Conservation (phyloP, 345 rosid genomes). For the Cardamine occulta region DNA sequence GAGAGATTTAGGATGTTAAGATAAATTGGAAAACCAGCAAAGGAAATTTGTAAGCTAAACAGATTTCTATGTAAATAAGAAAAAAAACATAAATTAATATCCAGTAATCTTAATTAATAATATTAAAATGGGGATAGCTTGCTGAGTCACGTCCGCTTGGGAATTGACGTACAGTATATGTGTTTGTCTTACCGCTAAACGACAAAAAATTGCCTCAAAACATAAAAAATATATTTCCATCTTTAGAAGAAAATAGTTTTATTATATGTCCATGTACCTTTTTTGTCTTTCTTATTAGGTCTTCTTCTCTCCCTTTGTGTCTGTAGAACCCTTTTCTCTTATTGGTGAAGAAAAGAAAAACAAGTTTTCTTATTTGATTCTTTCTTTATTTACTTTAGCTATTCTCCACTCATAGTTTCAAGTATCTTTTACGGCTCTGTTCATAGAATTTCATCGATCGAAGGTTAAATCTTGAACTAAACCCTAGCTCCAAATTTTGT, state of each 20-base stretch:
- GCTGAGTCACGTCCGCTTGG: conserved; percentile 42
- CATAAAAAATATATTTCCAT: background rate
- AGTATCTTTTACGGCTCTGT: background rate
- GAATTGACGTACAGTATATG: conserved; percentile 14
- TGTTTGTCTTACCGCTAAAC: conserved; percentile 25
- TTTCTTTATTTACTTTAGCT: background rate
- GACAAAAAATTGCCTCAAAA: conserved; percentile 13
- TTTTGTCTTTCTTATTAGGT: background rate
- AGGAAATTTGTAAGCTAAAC: background rate
- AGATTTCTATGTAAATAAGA: background rate
- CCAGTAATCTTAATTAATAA: background rate
- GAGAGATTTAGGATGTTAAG: no score
- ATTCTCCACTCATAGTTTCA: background rate
- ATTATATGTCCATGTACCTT: background rate
- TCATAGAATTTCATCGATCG: background rate
- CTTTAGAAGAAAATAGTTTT: conserved; percentile 6
- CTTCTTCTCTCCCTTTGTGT: background rate
- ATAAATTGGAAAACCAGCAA: background rate
- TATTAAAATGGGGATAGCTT: conserved; percentile 18
- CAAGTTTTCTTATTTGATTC: conserved; percentile 16
- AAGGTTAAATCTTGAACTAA: background rate
- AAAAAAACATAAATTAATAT: background rate
- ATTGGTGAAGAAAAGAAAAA: background rate
- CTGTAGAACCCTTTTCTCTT: background rate
- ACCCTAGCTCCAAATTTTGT: background rate